A percentile compares a stretch with the other conserved stretches of the same genome.
phyloP scores from a whole-genome alignment of 2,329 filamentous ascomycete genomes.

The Cercospora zeae-maydis region DNA sequence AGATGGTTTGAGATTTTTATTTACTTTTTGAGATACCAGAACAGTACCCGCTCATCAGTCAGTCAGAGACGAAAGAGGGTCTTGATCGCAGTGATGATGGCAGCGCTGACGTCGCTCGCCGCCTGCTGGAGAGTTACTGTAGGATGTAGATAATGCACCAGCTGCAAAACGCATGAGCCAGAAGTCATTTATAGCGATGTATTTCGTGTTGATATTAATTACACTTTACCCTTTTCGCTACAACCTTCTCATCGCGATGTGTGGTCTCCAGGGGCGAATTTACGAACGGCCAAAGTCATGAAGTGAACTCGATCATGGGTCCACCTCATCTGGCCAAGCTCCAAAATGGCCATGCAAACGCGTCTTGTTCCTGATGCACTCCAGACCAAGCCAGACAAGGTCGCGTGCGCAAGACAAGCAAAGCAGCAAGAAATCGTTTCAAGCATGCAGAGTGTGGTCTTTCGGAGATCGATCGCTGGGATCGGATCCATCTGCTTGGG shows the following conservation, averaged over 20 bases:
- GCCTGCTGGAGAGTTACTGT: not conserved
- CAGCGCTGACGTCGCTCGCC: not conserved
- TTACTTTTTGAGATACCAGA: conserved; percentile 9
- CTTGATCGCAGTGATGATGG: not conserved
- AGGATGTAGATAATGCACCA: not conserved
- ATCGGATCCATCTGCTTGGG: not conserved
- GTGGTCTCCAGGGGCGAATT: too few species aligned
- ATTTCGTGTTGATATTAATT: not conserved
- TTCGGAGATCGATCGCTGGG: not conserved
- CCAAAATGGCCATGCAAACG: not conserved
- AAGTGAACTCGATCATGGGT: not conserved
- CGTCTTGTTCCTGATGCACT: not conserved
- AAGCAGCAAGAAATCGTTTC: not conserved
- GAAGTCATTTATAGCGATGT: not conserved
- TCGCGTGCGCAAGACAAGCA: not conserved
- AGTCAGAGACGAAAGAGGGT: not conserved
- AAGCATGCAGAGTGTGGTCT: not conserved
- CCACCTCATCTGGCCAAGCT: not conserved
- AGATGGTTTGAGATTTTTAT: not conserved
- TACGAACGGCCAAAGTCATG: too few species aligned
- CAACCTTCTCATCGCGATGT: not conserved
- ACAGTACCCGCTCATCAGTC: conserved; percentile 5
- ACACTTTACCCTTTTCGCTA: too few species aligned
- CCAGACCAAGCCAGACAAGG: not conserved
- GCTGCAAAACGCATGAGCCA: not conserved